phyloP scores from a whole-genome alignment of 768 basidiomycete species.

The Serendipita sp. region DNA sequence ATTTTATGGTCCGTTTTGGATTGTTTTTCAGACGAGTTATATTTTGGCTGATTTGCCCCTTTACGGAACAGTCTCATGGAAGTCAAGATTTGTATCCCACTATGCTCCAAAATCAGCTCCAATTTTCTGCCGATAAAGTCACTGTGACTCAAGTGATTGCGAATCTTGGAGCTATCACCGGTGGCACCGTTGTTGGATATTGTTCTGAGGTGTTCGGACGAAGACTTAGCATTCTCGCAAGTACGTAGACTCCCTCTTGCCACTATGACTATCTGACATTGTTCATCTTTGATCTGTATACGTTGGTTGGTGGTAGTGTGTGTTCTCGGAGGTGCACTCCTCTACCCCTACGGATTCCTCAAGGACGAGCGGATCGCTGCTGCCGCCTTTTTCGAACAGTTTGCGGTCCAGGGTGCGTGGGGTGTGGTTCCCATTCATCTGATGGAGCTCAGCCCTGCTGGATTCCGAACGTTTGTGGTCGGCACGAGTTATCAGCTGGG shows the following conservation, averaged over 20 bases:
- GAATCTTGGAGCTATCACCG: background rate
- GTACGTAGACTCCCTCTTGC: background rate
- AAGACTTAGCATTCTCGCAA: conserved; percentile 57
- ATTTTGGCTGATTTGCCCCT: background rate
- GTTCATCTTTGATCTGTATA: too few species aligned
- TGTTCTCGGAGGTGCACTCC: background rate
- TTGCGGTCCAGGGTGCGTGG: conserved; percentile 85
- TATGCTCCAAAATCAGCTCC: conserved; percentile 49
- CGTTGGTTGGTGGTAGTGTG: background rate
- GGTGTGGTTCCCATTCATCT: conserved; percentile 73
- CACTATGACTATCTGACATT: background rate
- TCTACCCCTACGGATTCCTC: conserved; percentile 5
- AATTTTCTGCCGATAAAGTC: conserved; percentile 38
- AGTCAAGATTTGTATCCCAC: conserved; percentile 65
- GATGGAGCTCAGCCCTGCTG: conserved; percentile 72
- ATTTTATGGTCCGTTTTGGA: conserved; percentile 7
- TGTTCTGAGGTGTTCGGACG: conserved; percentile 41
- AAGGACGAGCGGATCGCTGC: conserved; percentile 32
- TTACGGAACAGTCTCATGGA: background rate
- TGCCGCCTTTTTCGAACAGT: conserved; percentile 76
- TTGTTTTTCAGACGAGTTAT: background rate
- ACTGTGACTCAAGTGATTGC: conserved; percentile 32
- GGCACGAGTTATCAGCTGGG: conserved; percentile 77
- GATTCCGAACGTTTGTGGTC: conserved; percentile 77
- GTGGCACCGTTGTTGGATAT: conserved; percentile 59